Conservation (phyloP, 1,139 yeast species). For the Candida sp. region DNA sequence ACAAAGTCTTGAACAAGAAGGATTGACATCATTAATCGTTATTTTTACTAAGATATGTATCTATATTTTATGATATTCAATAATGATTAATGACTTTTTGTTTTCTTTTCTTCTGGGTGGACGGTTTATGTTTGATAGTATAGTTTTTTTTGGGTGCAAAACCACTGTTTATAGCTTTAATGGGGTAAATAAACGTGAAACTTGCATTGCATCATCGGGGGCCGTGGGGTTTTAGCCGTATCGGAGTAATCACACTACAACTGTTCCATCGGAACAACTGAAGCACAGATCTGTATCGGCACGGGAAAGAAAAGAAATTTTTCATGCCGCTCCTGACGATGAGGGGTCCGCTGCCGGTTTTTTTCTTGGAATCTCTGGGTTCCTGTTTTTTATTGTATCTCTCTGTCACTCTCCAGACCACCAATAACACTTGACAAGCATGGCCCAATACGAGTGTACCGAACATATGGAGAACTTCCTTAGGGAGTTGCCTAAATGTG, state of each 20-base stretch:
- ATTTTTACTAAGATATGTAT: neutral
- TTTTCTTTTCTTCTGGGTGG: neutral
- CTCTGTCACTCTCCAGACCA: too few species aligned
- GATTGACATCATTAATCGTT: slow-evolving; percentile 13
- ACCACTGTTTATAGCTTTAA: neutral
- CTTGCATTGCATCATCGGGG: neutral
- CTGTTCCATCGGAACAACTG: slow-evolving; percentile 1
- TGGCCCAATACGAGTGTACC: slow-evolving; percentile 17
- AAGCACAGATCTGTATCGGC: too few species aligned
- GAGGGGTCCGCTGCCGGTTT: neutral
- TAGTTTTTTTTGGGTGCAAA: neutral
- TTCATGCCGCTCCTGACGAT: neutral
- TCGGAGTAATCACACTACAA: neutral
- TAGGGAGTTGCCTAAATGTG: slow-evolving; percentile 77
- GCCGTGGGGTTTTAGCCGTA: neutral
- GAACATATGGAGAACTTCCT: slow-evolving; percentile 45
- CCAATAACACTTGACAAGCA: neutral
- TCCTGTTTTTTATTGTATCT: neutral
- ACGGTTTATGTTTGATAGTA: neutral
- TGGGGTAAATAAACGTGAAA: neutral
- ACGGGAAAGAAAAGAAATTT: neutral
- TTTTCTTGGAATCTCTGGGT: neutral
- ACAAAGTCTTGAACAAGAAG: slow-evolving; percentile 35
- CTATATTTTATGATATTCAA: neutral
- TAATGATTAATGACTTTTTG: slow-evolving; percentile 1